phyloP scores from a whole-genome alignment of 2,329 filamentous ascomycete species.

The Apiospora hydei region DNA sequence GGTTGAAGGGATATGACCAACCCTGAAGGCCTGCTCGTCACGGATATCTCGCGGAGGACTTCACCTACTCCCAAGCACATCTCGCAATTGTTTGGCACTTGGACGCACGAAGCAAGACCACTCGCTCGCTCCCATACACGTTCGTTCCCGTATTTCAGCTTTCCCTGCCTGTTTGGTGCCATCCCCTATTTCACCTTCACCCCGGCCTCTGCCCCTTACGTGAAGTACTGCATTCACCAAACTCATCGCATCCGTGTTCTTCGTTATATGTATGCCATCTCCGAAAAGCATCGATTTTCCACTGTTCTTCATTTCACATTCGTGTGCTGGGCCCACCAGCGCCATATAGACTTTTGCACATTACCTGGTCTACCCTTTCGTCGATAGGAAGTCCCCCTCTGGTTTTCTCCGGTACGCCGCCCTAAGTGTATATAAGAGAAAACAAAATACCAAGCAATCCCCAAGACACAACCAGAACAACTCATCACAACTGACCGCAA shows the following conservation, averaged over 20 bases:
- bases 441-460: not conserved
- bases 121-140: not conserved
- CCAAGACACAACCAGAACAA: not conserved
- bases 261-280: not conserved
- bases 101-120: not conserved
- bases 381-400: not conserved
- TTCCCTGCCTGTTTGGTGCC: not conserved
- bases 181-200: not conserved
- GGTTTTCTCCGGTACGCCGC: not conserved
- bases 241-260: not conserved
- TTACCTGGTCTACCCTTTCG: not conserved
- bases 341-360: not conserved
- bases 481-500: not conserved
- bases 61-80: not conserved
- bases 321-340: not conserved
- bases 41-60: not conserved
- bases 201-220: not conserved
- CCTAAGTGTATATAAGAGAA: not conserved
- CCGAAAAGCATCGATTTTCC: not conserved
- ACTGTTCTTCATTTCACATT: not conserved
- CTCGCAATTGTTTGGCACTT: not conserved
- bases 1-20: slow-evolving; percentile 1
- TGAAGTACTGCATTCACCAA: not conserved
- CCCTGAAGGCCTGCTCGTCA: not conserved
- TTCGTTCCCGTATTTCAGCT: not conserved